Evolutionary conservation across 768 basidiomycete species (phyloP), one percentile per base, ranked within the genome.

Genomic region (Trametes gibbosa): DNA sequence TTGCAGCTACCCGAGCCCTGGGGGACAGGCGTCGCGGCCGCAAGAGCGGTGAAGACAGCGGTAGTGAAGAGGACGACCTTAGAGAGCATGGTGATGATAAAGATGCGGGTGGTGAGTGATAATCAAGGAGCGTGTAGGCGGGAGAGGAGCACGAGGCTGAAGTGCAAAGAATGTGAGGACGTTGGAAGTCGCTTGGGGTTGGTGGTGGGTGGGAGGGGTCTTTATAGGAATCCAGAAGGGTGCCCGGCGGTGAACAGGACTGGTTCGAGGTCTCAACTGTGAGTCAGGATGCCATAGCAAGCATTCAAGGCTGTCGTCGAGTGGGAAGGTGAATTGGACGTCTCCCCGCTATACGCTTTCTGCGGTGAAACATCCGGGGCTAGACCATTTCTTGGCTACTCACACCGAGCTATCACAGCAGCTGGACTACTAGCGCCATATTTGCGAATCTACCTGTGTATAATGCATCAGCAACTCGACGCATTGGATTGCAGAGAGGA

Each of bases 41-140:
- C 62, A 46, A 59, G 49, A 41, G 52, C 50, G 43, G 57, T 48
- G 57, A 63, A 50, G 42, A 46, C 43, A n/a, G 62, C 43, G 43
- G 53, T 34, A 32, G 57, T 35, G 61, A 43, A 56, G 53, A 61
- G 21, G 50, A 40, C 52, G 56, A 40, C 47, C 41, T 53, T 53
- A 48, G 61, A 50, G 48, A 62, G 50, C 61, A 62, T 62, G 51
- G 41, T 58, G 56, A 17, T 25, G 10, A 29, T 37, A 9, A 21
- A 21, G 32, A 35, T n/a, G 9, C 24, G 32, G 19, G n/a, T 13
- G 37, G 35, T 37, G 50, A 24, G 39, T 39, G 39, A 35, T 45
- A 23, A 32, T 54, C 41, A 43, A 53, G 23, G 61, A 58, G 41
- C 23, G 50, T 45, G 53, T 51, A 37, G 39, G 29, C 39, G 19